Base-by-base conservation (phyloP, 139 green algal species). In the Bryopsis sp. region DNA sequence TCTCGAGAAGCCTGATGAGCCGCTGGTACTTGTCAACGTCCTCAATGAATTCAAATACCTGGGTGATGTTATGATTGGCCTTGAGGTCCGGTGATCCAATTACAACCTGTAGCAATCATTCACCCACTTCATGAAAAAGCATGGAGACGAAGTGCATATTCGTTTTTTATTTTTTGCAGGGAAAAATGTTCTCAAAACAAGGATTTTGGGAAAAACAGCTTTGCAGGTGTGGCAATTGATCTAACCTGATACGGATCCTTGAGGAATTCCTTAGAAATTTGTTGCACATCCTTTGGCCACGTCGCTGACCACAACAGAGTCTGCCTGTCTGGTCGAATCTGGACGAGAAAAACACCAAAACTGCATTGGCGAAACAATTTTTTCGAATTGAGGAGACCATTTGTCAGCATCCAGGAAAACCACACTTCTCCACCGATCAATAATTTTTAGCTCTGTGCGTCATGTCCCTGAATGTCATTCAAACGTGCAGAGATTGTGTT, bases 301-400 rank as follows among this genome's bases (percentile, higher is more conserved):
- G 93, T 98, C 15, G 93, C 93, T 36, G 76, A 90, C 83, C 92
- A 97, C 64, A 98, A 85, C 74, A 97, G 79, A 28, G 93, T 98
- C 80, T 98, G 93, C 28, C 93, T 72, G 70, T 94, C 88, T 3
- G 88, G 87, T 3, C 84, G 75, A 64, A 96, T 92, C 86, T 93
- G 86, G 47, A 73, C 22, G n/a, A 0, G n/a, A n/a, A n/a, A n/a
- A n/a, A n/a, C n/a, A n/a, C n/a, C n/a, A n/a, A n/a, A n/a, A n/a
- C n/a, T n/a, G n/a, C n/a, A n/a, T n/a, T n/a, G n/a, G n/a, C n/a
- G n/a, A n/a, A n/a, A n/a, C n/a, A n/a, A n/a, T n/a, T n/a, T n/a
- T n/a, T n/a, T n/a, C n/a, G n/a, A n/a, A n/a, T 28, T 36, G 5
- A 60, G 3, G 47, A 38, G 11, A 62, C 26, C 6, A 8, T 50